phyloP scores from a whole-genome alignment of 306 rosid species.

The Ormosia emarginata region DNA sequence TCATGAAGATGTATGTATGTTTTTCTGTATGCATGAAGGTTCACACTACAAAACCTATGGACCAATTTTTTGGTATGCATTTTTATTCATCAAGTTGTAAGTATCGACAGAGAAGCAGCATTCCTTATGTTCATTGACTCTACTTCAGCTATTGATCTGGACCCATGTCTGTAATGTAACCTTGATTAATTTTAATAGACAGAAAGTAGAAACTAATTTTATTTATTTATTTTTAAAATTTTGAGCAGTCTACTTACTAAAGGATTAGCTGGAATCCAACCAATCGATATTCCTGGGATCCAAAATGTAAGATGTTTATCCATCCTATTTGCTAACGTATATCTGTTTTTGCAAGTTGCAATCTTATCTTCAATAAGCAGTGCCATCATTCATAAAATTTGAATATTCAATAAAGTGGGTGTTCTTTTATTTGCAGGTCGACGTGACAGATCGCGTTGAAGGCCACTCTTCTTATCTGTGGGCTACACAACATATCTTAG shows the following conservation, averaged over 20 bases:
- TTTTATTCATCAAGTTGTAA: not conserved
- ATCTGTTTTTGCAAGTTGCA: not conserved
- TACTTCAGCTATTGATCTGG: not conserved
- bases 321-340: not conserved
- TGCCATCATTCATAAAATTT: not conserved
- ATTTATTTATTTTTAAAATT: not conserved
- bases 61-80: not conserved
- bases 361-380: not conserved
- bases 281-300: constrained; percentile 42
- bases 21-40: not conserved
- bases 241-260: constrained; percentile 40
- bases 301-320: constrained; percentile 40
- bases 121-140: not conserved
- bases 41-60: not conserved
- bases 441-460: constrained; percentile 60
- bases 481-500: constrained; percentile 60
- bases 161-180: not conserved
- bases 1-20: not conserved
- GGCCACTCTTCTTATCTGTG: constrained; percentile 83
- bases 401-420: not conserved
- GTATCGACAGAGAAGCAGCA: not conserved
- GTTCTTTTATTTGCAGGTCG: constrained; percentile 47
- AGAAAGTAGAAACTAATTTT: not conserved
- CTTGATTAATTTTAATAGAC: not conserved
- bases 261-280: constrained; percentile 68